phyloP scores from a whole-genome alignment of 306 rosid species.

The Acmispon strigosus region DNA sequence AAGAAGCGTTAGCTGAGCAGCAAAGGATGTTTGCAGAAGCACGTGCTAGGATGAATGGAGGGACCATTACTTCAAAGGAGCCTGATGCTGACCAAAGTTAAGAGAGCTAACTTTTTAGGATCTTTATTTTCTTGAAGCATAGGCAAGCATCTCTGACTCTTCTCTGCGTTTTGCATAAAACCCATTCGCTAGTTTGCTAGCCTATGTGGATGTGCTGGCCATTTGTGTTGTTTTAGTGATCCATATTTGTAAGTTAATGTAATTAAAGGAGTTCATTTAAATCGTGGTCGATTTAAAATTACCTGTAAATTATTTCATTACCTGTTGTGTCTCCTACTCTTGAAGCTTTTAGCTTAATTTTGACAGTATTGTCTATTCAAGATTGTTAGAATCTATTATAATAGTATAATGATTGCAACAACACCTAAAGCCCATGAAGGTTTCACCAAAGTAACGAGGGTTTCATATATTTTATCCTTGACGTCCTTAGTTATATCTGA shows the following conservation, averaged over 20 bases:
- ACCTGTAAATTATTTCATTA: conserved; percentile 34
- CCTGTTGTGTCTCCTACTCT: conserved; percentile 6
- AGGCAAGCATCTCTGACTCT: conserved; percentile 54
- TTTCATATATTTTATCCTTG: background rate
- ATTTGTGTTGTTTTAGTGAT: conserved; percentile 46
- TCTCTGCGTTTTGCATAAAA: conserved; percentile 62
- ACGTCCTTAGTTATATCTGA: background rate
- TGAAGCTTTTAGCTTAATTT: conserved; percentile 4
- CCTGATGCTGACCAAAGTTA: conserved; percentile 91
- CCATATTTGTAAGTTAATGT: conserved; percentile 65
- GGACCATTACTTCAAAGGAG: conserved; percentile 62
- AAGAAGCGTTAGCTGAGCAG: conserved; percentile 97
- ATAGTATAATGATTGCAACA: background rate
- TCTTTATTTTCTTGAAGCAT: conserved; percentile 43
- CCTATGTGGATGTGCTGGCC: conserved; percentile 44
- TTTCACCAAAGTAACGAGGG: background rate
- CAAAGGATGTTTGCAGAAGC: conserved; percentile 99
- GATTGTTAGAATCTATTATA: background rate
- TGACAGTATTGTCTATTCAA: conserved; percentile 1
- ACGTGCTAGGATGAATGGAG: conserved; percentile 97
- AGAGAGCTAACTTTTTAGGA: conserved; percentile 84
- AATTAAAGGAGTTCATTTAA: conserved; percentile 51
- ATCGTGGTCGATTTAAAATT: conserved; percentile 19
- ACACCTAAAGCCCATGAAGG: background rate
- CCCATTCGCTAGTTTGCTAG: conserved; percentile 44